Base-by-base conservation (phyloP, 1,284 basidiomycete genomes). In the Bondarzewia mesenterica region DNA sequence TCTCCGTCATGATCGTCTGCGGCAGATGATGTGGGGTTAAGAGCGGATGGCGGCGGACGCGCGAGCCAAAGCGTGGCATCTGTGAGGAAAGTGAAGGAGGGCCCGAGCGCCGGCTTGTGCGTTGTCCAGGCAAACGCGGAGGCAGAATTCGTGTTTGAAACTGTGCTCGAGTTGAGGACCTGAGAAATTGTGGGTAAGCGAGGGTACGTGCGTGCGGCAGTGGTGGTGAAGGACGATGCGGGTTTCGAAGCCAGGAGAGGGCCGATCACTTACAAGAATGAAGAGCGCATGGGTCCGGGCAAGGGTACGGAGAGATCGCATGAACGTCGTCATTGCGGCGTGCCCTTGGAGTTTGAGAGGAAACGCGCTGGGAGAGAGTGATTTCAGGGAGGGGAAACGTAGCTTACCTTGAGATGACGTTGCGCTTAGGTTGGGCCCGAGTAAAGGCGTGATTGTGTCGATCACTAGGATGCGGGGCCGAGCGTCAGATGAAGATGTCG, bases 51-150 rank as follows among this genome's bases (percentile, higher is more conserved):
- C 3, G 47, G 46, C 21, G 39, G 18, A 15, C 25, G 53, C n/a
- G 74, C 65, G 3, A 87, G 66, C 85, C 85, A 89, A 18, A 89
- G 55, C 0, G 83, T 86, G 10, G 76, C 76, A 57, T 89, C 86
- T 1, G 80, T 75, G 58, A 88, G 65, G 60, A 78, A 85, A 2
- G 80, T 70, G 54, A 89, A 89, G 0, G 85, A 82, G 1, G 84
- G 79, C 0, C 86, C 86, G 15, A 89, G 67, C 0, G 83, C 81
- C 2, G 86, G 85, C 59, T 85, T 88, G 46, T 77, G 69, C 15
- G 63, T 62, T 8, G 65, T 65, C 3, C 66, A 62, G 39, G 65
- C 50, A 46, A 73, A 74, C 5, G 54, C 60, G 0, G 75, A 71
- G 37, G 61, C 51, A 2, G 68, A 60, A 50, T 73, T 73, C 15